Evolutionary conservation across 1,284 basidiomycete species (phyloP), one percentile per base, ranked within the genome.

Genomic region (Ustilago esculenta): DNA sequence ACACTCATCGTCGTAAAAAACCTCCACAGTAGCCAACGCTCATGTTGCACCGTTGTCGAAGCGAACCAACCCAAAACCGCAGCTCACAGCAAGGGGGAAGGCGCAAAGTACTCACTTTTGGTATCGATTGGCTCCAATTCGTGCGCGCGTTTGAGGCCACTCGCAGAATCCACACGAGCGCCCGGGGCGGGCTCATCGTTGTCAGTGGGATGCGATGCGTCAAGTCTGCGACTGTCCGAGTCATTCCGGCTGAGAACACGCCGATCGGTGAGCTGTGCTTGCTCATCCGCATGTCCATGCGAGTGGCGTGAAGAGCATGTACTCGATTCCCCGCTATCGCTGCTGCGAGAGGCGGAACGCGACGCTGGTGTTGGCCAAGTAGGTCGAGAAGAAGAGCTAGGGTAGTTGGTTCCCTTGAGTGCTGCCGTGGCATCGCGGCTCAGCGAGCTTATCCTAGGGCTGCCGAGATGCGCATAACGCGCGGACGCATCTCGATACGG

Each of bases 401-500:
- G 75, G 30, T 78, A 80, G 21, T 58, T 53, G 56, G 43, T 63
- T 14, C 51, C 58, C 30, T 57, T 64, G 18, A 75, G 47, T 11
- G 76, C 61, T 4, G 74, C 65, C 15, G 74, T 68, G 25, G 76
- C 75, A 41, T 80, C 76, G 5, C 78, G 65, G 11, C 76, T 65
- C n/a, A 80, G 58, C 27, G 75, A 75, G 45, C 75, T 77, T 48
- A 72, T 75, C 21, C 78, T 53, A 8, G 78, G 76, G 44, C 74
- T 76, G 24, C 75, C 69, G 2, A 69, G 37, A 39, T 74, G 60
- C 18, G 75, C 55, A 43, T 79, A 75, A 36, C 78, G 69, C 3
- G 75, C 48, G 5, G 76, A 65, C 0, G 76, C 75, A 36, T 80
- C 78, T 32, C 78, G 70, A 32, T 78, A 80, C 7, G 78, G 78